Evolutionary conservation across 2,329 filamentous ascomycete species (phyloP), one percentile per base, ranked within the genome.

Genomic region (Rhinocladiella mackenziei): DNA sequence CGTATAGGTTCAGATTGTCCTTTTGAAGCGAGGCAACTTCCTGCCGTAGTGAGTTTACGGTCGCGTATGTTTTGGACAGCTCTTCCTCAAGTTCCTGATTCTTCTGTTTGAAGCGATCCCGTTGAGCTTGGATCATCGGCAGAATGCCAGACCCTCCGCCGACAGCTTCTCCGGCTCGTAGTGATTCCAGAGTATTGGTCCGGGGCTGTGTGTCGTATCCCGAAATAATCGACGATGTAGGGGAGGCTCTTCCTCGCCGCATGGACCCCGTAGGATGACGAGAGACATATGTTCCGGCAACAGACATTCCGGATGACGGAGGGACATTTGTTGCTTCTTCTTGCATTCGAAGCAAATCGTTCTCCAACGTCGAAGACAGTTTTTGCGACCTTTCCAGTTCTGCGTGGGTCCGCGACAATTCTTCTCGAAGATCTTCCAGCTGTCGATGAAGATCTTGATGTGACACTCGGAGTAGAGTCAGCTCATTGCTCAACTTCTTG

Each of bases 71-170:
- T 55, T 94, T 89, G 4, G 89, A 88, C 7, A 97, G 73, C 60
- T 97, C 91, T 48, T 85, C 80, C 67, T 97, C 92, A 15, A 98
- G 78, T 63, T 98, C 86, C 0, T 81, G 72, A 55, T 95, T 97
- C 61, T 89, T 87, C 72, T 94, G 88, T 74, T 96, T 97, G 78
- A 97, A 98, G 39, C 92, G 87, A 67, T 98, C 92, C 50, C 92
- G 84, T 68, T 98, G 94, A 1, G 94, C 92, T 23, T 92, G 95
- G 39, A 98, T 86, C 94, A 98, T 98, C 23, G 92, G 94, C 17
- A 98, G 72, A 53, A 98, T 96, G 9, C 89, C 88, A 0, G 86
- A 86, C 2, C 87, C 86, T 41, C 86, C 78, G 22, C 84, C 85
- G 43, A 83, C 75, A 6, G 82, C 73, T 51, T 81, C 78, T 34